phyloP scores from a whole-genome alignment of 768 basidiomycete species.

The Pholiota microspora region DNA sequence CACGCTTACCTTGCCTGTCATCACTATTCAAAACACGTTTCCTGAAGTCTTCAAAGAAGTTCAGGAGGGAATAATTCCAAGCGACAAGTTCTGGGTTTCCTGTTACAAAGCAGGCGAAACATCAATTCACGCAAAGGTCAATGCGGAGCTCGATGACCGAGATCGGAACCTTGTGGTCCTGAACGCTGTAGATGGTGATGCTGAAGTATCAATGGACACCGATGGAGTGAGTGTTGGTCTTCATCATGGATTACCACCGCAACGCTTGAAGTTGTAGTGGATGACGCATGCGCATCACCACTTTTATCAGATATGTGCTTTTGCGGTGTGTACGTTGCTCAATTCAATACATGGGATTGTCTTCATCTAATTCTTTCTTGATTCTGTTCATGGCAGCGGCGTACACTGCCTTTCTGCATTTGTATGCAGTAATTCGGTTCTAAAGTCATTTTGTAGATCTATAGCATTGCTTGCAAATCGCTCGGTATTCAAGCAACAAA shows the following conservation, averaged over 20 bases:
- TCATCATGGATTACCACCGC: no score
- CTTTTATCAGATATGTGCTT: no score
- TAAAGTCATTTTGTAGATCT: constrained; percentile 26
- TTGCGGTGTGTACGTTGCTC: no score
- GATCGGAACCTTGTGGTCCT: constrained; percentile 49
- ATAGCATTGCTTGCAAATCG: constrained; percentile 44
- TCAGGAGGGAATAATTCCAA: constrained; percentile 48
- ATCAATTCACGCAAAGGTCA: constrained; percentile 66
- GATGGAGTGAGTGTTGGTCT: constrained; percentile 28
- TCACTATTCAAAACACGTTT: constrained; percentile 62
- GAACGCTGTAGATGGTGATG: constrained; percentile 44
- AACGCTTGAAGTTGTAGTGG: no score
- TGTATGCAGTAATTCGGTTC: no score
- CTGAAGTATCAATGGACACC: constrained; percentile 31
- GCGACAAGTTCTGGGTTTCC: constrained; percentile 73
- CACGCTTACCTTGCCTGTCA: constrained; percentile 41
- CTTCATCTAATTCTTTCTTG: no score
- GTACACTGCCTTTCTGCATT: no score
- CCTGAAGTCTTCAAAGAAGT: constrained; percentile 62
- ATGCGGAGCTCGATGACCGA: constrained; percentile 49
- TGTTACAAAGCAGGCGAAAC: constrained; percentile 55
- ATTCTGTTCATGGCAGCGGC: no score
- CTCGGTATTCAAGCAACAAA: constrained; percentile 46
- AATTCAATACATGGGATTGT: no score
- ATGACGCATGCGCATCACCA: no score